Evolutionary conservation across 352 stramenopile genomes (phyloP), one percentile per base, ranked within the genome.

Genomic region (Phytopythium mirpurense): DNA sequence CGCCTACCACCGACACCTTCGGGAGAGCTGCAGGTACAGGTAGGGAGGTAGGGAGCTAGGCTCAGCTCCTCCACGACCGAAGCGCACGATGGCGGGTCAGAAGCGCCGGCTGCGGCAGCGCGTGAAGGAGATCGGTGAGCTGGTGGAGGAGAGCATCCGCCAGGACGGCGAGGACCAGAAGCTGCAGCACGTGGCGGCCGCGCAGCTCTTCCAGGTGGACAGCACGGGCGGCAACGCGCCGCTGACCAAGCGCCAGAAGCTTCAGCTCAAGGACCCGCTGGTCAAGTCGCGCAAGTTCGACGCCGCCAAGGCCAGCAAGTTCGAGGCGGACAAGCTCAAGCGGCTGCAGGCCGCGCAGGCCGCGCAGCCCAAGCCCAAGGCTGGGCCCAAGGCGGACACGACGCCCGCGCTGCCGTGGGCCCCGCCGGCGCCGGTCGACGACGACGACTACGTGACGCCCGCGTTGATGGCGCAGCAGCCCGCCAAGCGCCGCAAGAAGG

Each of bases 201-300:
- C 81, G n/a, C 65, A 90, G 63, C 72, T 94, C 21, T 94, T 91
- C 67, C 75, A 88, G 56, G 68, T 93, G 46, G 84, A 94, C 70
- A 88, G 65, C 56, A 71, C 73, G 38, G 84, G 84, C 43, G 81
- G 74, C 36, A 63, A 36, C 16, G 41, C 52, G 7, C 62, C 60
- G n/a, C 60, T 88, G 26, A 76, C 66, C 44, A 92, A 92, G 73
- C 86, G 83, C 56, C 73, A 90, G 53, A 83, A 83, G 57, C 63
- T 80, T 18, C 62, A 79, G 54, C 74, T 86, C 32, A 90, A 90
- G 50, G 73, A 90, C 59, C 82, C 82, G 24, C 37, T 89, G 38
- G 56, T 90, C 69, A 72, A 88, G 65, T 75, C 74, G 53, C 76
- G 77, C 62, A 92, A 88, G 51, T 88, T 90, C 34, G 56, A 87